Evolutionary conservation across 192 early-diverging fungal species (phyloP), one percentile per base, ranked within the genome.

Genomic region (Rhizophagus sp.): DNA sequence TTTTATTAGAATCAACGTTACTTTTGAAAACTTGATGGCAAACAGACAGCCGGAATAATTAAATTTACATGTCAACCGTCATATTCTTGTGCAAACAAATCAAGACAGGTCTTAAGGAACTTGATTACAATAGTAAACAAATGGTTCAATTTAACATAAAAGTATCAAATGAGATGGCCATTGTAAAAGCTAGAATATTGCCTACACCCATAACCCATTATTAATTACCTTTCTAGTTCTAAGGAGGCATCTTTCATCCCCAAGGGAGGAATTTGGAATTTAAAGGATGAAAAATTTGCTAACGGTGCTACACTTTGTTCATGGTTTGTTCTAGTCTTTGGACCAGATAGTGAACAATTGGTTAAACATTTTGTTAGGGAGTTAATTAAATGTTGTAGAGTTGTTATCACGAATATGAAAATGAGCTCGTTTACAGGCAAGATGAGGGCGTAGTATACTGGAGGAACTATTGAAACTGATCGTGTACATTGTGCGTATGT

Each of bases 21-120:
- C 13, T 15, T 17, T 52, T 15, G 50, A 13, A 17, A 95, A 79
- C 85, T 97, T n/a, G 92, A 94, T 77, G 94, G 96, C 62, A 82
- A 83, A 33, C 93, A 96, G 88, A 97, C 96, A 0, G 92, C 94
- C 0, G 96, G 97, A 80, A 97, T 99, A 96, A 50, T 15, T 17
- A 52, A 52, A 4, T 52, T 96, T 82, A 95, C 96, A 1, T 94
- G 94, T 76, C 91, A 94, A 84, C 87, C 86, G 25, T 96, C 97
- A 1, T 86, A 87, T 68, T 88, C 93, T 25, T 93, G 97, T 69
- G 89, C 91, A 73, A 89, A 92, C 81, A 94, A 92, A 80, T 98
- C 80, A 90, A 86, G 12, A 88, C 93, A 30, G 92, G 91, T 13
- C 83, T 95, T 49, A 82, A 84, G 8, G 83, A 93, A 63, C 82